These are phyloP conservation scores for Daldinia grandis DNA, from an alignment of 495 filamentous ascomycete species.

Conservation along the genomic window DNA sequence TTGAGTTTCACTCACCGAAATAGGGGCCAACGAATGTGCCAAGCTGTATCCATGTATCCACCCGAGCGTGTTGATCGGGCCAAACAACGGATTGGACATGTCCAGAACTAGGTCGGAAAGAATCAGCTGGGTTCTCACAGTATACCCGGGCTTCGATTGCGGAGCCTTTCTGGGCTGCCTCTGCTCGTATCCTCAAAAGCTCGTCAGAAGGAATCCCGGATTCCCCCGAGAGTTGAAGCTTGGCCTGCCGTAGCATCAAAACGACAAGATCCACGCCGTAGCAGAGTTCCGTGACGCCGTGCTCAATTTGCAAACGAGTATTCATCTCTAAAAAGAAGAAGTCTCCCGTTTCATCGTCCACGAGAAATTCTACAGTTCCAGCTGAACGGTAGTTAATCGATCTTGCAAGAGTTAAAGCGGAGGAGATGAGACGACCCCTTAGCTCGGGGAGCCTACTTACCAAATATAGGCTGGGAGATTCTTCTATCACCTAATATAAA, in stretches of 20 bases:
- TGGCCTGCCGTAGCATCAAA: slow-evolving; percentile 49
- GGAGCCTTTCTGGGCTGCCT: slow-evolving; percentile 14
- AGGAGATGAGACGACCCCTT: slow-evolving; percentile 58
- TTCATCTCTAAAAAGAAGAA: slow-evolving; percentile 79
- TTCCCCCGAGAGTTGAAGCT: slow-evolving; percentile 24
- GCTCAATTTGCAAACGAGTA: slow-evolving; percentile 72
- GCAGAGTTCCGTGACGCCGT: slow-evolving; percentile 69
- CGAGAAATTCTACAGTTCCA: slow-evolving; percentile 71
- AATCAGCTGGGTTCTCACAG: slow-evolving; percentile 66
- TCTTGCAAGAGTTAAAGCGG: slow-evolving; percentile 60
- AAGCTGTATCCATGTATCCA: slow-evolving; percentile 70
- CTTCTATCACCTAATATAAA: slow-evolving; percentile 45
- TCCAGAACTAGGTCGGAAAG: slow-evolving; percentile 66
- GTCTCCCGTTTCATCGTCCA: slow-evolving; percentile 64
- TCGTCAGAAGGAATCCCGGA: slow-evolving; percentile 31
- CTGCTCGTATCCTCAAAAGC: slow-evolving; percentile 10
- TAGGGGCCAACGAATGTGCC: slow-evolving; percentile 63
- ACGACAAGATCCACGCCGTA: slow-evolving; percentile 68
- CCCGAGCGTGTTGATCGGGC: slow-evolving; percentile 53
- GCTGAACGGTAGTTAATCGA: slow-evolving; percentile 65
- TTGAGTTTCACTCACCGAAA: slow-evolving; percentile 53
- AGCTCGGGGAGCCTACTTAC: slow-evolving; percentile 54
- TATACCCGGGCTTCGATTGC: slow-evolving; percentile 70
- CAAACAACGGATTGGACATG: slow-evolving; percentile 64
- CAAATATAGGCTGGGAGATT: slow-evolving; percentile 53